A percentile compares a stretch with the other conserved stretches of the same genome.
These are phyloP conservation scores for Cenchrus americanus DNA, from an alignment of 176 grass and related monocot species.

Conservation along the genomic window DNA sequence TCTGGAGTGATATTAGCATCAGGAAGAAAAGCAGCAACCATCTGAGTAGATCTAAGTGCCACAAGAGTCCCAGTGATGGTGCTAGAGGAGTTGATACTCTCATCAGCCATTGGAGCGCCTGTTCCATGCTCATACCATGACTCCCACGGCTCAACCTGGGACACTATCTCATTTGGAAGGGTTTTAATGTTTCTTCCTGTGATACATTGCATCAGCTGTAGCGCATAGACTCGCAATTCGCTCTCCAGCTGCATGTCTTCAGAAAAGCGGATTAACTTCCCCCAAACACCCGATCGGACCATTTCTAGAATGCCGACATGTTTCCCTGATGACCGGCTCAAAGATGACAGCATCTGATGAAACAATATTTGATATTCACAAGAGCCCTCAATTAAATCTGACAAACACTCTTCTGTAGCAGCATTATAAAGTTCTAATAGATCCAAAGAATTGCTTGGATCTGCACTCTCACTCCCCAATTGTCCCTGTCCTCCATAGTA, in stretches of 20 bases:
- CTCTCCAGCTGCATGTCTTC: slow-evolving; percentile 79
- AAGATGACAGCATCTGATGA: slow-evolving; percentile 71
- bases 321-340: slow-evolving; percentile 66
- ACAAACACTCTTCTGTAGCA: slow-evolving; percentile 55
- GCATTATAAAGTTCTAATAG: slow-evolving; percentile 70
- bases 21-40: slow-evolving; percentile 59
- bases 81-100: slow-evolving; percentile 47
- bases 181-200: slow-evolving; percentile 82
- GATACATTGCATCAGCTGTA: slow-evolving; percentile 91
- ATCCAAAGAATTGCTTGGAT: slow-evolving; percentile 50
- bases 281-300: slow-evolving; percentile 77
- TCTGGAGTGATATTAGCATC: slow-evolving; percentile 67
- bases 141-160: slow-evolving; percentile 89
- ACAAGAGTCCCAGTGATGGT: slow-evolving; percentile 82
- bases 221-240: slow-evolving; percentile 68
- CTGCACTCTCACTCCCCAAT: slow-evolving; percentile 36
- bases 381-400: slow-evolving; percentile 49
- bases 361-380: slow-evolving; percentile 51
- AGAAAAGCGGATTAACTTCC: slow-evolving; percentile 68
- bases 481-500: slow-evolving; percentile 59
- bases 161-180: slow-evolving; percentile 76
- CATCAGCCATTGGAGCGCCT: slow-evolving; percentile 43
- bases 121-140: slow-evolving; percentile 72
- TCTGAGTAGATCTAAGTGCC: slow-evolving; percentile 86
- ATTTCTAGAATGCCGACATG: slow-evolving; percentile 63